These are phyloP conservation scores for Clarkia xantiana DNA, from an alignment of 345 rosid species.

Conservation along the genomic window DNA sequence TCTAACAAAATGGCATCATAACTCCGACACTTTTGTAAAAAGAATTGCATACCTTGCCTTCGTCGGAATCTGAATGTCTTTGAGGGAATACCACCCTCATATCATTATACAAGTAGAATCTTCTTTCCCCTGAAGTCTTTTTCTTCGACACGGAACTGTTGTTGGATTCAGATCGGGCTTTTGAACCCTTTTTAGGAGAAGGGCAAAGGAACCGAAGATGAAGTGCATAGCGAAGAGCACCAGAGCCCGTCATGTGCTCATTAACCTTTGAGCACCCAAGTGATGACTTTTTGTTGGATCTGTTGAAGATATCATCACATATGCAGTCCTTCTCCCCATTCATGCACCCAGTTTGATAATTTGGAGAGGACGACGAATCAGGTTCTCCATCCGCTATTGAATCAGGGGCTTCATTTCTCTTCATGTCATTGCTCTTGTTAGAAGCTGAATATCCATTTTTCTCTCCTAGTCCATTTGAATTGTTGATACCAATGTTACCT, in stretches of 20 bases:
- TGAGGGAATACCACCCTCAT: constrained; percentile 83
- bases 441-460: too few relatives aligned
- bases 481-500: too few relatives aligned
- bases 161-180: constrained; percentile 6
- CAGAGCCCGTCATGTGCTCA: constrained; percentile 33
- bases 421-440: background rate
- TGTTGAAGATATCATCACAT: constrained; percentile 11
- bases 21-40: too few relatives aligned
- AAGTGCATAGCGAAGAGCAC: constrained; percentile 80
- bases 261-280: constrained; percentile 36
- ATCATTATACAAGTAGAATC: constrained; percentile 78
- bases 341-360: constrained; percentile 9
- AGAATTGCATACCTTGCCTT: constrained; percentile 68
- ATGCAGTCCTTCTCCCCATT: constrained; percentile 10
- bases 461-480: too few relatives aligned
- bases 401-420: background rate
- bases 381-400: background rate
- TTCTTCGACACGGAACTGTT: constrained; percentile 9
- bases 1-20: too few relatives aligned
- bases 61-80: constrained; percentile 88
- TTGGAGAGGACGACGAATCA: constrained; percentile 7
- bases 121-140: constrained; percentile 28
- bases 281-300: constrained; percentile 14
- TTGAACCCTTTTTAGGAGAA: constrained; percentile 39
- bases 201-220: constrained; percentile 83